Evolutionary conservation across 2,329 filamentous ascomycete genomes (phyloP), one percentile per base, ranked within the genome.

Genomic region (Alternaria angustiovoidea): DNA sequence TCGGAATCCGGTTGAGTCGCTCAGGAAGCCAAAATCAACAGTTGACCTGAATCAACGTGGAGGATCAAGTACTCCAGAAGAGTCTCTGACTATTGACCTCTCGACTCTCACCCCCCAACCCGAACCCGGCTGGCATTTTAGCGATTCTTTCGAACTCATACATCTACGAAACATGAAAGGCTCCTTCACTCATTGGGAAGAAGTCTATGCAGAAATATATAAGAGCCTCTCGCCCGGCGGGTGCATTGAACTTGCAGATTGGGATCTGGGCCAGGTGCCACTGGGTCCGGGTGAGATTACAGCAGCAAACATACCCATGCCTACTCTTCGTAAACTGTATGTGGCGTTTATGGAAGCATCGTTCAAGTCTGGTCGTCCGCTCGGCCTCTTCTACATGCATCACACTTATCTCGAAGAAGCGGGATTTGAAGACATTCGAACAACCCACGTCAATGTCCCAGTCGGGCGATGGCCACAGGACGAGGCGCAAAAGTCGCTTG

Each of bases 91-190:
- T 24, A 71, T 69, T 43, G 68, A 77, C 16, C 66, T 65, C 1
- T 69, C 65, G 28, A 58, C 56, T 4, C 67, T 76, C 5, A 61
- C 67, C 4, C 57, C 68, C 1, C 67, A 65, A 24, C 64, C 65
- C 2, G 67, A 70, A 46, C 70, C 71, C 1, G 75, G 76, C 22
- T 85, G 83, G 83, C 79, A 82, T 42, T 84, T 83, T 59, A 80
- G 79, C 55, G 75, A 81, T 6, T 76, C 79, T 1, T 85, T 83
- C 69, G 82, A 84, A 54, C 75, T 84, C 32, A 81, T 85, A 48
- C 83, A 85, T 61, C 65, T 84, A 8, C 81, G 83, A 51, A 79
- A 79, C 47, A 77, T 85, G 52, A 80, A 81, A 28, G 83, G 83
- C 34, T 79, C 79, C 4, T 84, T 85, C 59, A 67, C 76, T 6